These are phyloP conservation scores for Rhodotorula glutinis DNA, from an alignment of 1,284 basidiomycete species.

Conservation along the genomic window DNA sequence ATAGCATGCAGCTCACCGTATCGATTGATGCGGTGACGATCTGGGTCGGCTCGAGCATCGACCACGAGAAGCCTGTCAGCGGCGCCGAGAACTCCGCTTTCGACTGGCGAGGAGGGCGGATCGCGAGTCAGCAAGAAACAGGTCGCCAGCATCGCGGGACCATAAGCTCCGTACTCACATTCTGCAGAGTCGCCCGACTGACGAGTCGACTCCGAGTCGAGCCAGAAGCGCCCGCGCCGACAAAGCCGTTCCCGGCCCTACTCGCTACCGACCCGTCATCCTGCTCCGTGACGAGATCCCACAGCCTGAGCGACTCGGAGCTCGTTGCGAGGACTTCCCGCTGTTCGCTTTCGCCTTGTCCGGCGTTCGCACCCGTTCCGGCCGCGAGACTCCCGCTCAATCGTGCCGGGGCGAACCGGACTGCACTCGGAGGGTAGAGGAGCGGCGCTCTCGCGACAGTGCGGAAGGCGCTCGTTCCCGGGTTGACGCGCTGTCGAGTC, in stretches of 20 bases:
- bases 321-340: conserved; percentile 84
- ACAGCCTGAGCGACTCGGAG: conserved; percentile 81
- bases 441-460: conserved; percentile 73
- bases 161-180: conserved; percentile 58
- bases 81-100: conserved; percentile 84
- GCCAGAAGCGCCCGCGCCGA: conserved; percentile 52
- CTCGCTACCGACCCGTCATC: conserved; percentile 44
- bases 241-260: conserved; percentile 48
- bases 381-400: conserved; percentile 57
- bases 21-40: conserved; percentile 96
- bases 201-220: conserved; percentile 47
- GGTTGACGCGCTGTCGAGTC: conserved; percentile 16
- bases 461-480: conserved; percentile 55
- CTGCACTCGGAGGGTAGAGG: conserved; percentile 75
- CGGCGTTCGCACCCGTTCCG: conserved; percentile 54
- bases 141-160: no score
- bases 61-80: conserved; percentile 93
- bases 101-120: conserved; percentile 55
- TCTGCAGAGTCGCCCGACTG: conserved; percentile 59
- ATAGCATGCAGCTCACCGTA: conserved; percentile 43
- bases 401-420: conserved; percentile 76
- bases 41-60: conserved; percentile 76
- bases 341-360: conserved; percentile 42
- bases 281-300: conserved; percentile 68
- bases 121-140: not conserved